These are phyloP conservation scores for Cryphonectria japonica DNA, from an alignment of 2,329 filamentous ascomycete species.

Conservation along the genomic window DNA sequence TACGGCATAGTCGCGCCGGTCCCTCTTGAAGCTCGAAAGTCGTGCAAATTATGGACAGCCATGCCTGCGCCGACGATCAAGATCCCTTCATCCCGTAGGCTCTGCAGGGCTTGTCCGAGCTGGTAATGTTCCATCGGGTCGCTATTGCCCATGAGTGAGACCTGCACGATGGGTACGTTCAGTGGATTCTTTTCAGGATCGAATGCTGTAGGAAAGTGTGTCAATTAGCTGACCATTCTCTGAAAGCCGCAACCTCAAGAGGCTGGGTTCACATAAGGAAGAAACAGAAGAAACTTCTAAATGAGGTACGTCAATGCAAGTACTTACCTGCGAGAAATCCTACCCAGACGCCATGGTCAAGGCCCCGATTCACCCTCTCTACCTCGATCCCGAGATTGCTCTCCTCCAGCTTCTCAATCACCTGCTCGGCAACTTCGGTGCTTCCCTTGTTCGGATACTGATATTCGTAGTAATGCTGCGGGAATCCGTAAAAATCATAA, in stretches of 20 bases:
- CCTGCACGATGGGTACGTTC: slow-evolving; percentile 61
- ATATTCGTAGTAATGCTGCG: too few relatives aligned
- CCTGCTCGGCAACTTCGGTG: too few relatives aligned
- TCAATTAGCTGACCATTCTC: too few relatives aligned
- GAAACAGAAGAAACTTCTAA: background rate
- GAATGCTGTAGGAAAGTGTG: slow-evolving; percentile 43
- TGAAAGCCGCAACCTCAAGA: too few relatives aligned
- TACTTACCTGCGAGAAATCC: slow-evolving; percentile 49
- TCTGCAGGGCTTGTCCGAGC: slow-evolving; percentile 56
- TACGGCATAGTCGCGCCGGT: slow-evolving; percentile 27
- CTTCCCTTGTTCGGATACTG: too few relatives aligned
- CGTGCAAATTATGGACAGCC: slow-evolving; percentile 58
- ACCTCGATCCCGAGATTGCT: too few relatives aligned
- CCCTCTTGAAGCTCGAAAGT: slow-evolving; percentile 30
- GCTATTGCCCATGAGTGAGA: slow-evolving; percentile 58
- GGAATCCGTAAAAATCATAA: too few relatives aligned
- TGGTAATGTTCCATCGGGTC: slow-evolving; percentile 57
- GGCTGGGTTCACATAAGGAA: slow-evolving; percentile 24
- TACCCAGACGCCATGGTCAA: slow-evolving; percentile 68
- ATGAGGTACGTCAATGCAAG: background rate
- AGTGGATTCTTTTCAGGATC: slow-evolving; percentile 53
- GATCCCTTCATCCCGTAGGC: slow-evolving; percentile 58
- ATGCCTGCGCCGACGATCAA: slow-evolving; percentile 63
- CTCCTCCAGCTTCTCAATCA: too few relatives aligned
- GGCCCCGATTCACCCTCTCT: slow-evolving; percentile 47